These are phyloP conservation scores for Monosporascus sp. DNA, from an alignment of 2,329 filamentous ascomycete species.

Conservation along the genomic window DNA sequence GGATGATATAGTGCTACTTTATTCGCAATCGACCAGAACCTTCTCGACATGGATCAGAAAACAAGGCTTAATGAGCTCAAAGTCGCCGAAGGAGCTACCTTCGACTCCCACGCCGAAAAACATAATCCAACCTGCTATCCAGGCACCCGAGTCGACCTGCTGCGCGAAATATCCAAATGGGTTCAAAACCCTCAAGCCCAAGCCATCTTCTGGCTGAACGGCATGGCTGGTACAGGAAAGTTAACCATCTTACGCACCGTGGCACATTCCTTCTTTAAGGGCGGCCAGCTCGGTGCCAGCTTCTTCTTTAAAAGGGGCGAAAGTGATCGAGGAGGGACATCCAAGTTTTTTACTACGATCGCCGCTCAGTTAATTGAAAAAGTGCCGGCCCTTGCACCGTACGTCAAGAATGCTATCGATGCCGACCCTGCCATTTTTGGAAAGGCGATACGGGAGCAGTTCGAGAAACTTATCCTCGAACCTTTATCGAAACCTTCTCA, in stretches of 20 bases:
- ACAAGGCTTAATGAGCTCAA: no score
- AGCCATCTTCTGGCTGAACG: constrained; percentile 20
- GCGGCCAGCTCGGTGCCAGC: constrained; percentile 7
- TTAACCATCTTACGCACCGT: constrained; percentile 33
- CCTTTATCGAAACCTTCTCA: constrained; percentile 19
- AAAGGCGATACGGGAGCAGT: no score
- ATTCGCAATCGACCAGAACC: not conserved
- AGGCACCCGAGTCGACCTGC: constrained; percentile 26
- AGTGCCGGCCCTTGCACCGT: constrained; percentile 20
- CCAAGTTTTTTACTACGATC: constrained; percentile 35
- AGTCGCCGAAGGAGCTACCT: constrained; percentile 17
- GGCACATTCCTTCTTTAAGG: constrained; percentile 9
- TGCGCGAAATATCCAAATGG: constrained; percentile 10
- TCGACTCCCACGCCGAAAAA: constrained; percentile 29
- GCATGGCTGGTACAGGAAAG: constrained; percentile 35
- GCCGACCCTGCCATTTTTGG: no score
- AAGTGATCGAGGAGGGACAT: constrained; percentile 28
- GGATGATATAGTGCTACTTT: not conserved
- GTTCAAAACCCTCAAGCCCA: no score
- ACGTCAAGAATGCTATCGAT: constrained; percentile 26
- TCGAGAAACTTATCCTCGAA: constrained; percentile 32
- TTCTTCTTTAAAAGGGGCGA: constrained; percentile 38
- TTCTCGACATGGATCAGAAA: not conserved
- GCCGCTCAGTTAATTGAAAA: constrained; percentile 23
- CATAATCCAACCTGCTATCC: constrained; percentile 25